These are phyloP conservation scores for Galerina sulciceps DNA, from an alignment of 768 basidiomycete genomes.

Conservation along the genomic window DNA sequence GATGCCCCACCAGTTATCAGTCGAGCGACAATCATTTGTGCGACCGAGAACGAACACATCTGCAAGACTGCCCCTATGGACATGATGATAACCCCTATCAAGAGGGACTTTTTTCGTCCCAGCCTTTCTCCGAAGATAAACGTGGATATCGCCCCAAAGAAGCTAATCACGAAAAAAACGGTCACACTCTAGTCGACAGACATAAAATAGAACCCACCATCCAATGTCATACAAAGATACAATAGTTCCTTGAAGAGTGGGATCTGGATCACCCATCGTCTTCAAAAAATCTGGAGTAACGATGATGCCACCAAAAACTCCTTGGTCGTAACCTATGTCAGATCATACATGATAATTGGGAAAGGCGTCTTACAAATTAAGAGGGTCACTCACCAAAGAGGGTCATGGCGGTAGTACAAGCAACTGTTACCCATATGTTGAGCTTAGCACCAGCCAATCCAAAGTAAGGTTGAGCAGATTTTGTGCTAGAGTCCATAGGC, in stretches of 20 bases:
- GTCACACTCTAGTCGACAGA: neutral
- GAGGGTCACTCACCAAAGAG: constrained; percentile 42
- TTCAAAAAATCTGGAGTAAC: constrained; percentile 49
- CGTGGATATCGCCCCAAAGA: constrained; percentile 49
- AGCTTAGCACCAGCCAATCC: constrained; percentile 48
- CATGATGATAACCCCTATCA: constrained; percentile 56
- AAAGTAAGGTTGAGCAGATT: constrained; percentile 35
- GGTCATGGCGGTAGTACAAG: constrained; percentile 56
- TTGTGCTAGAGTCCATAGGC: too few species aligned
- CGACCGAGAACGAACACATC: constrained; percentile 45
- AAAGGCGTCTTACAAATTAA: neutral
- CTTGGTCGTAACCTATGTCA: constrained; percentile 50
- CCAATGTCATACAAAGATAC: constrained; percentile 56
- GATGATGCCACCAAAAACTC: constrained; percentile 56
- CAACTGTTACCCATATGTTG: constrained; percentile 53
- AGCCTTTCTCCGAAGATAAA: constrained; percentile 46
- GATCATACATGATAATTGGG: neutral
- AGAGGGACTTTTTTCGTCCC: constrained; percentile 51
- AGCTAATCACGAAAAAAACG: constrained; percentile 26
- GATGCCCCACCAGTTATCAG: constrained; percentile 43
- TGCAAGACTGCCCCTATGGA: constrained; percentile 57
- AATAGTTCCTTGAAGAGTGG: constrained; percentile 50
- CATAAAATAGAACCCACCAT: constrained; percentile 32
- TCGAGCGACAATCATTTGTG: constrained; percentile 53
- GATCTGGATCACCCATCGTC: constrained; percentile 50